phyloP scores from a whole-genome alignment of 176 grass and related monocot species.

The Guadua angustifolia region DNA sequence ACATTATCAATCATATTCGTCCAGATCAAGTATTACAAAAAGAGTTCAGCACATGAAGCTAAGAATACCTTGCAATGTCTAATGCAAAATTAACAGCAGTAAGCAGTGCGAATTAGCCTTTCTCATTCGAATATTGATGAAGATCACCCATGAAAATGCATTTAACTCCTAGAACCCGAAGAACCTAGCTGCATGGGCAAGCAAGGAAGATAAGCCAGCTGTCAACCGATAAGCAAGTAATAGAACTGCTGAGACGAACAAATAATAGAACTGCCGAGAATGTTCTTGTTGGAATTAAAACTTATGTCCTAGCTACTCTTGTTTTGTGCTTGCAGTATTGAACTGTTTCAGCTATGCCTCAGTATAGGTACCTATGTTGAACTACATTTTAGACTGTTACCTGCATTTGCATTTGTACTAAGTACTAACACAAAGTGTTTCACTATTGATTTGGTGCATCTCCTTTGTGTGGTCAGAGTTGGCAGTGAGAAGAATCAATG shows the following conservation, averaged over 20 bases:
- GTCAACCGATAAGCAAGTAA: too few relatives aligned
- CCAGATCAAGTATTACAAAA: too few relatives aligned
- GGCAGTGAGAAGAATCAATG: too few relatives aligned
- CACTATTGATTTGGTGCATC: neutral
- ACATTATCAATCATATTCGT: too few relatives aligned
- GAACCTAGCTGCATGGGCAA: too few relatives aligned
- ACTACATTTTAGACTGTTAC: slow-evolving; percentile 1
- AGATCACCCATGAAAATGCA: slow-evolving; percentile 81
- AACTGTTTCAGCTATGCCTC: slow-evolving; percentile 18
- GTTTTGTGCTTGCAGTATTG: neutral
- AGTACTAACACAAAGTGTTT: neutral
- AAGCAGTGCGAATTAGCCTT: slow-evolving; percentile 65
- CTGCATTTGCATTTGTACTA: slow-evolving; percentile 25
- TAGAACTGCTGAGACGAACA: too few relatives aligned
- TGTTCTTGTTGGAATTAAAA: too few relatives aligned
- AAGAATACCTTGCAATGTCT: slow-evolving; percentile 92
- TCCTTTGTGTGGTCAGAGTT: too few relatives aligned
- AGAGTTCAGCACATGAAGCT: slow-evolving; percentile 23
- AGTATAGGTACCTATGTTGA: neutral
- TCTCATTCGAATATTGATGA: slow-evolving; percentile 97
- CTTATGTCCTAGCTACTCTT: slow-evolving; percentile 1
- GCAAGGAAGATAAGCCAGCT: too few relatives aligned
- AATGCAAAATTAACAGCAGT: slow-evolving; percentile 83
- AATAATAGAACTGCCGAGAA: too few relatives aligned
- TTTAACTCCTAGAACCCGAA: too few relatives aligned